Evolutionary conservation across 2,329 filamentous ascomycete species (phyloP).

Genomic region (Stylonectria norvegica): DNA sequence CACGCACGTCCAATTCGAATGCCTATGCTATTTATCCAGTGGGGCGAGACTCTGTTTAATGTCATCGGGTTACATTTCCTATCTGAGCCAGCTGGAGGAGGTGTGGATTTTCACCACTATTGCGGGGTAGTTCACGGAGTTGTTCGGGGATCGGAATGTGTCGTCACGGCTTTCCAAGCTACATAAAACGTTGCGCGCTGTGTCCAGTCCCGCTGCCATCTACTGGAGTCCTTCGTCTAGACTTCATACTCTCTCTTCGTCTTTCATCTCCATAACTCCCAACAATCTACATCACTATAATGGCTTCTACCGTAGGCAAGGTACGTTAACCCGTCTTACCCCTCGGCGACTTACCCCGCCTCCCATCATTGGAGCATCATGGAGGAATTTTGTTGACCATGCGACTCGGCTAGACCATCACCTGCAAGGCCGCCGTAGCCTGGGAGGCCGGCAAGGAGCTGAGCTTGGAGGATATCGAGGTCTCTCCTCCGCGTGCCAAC

Average conservation of each 20-base stretch:
- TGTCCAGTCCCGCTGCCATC: neutral
- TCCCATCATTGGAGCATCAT: too few species aligned
- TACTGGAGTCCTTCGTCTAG: slow-evolving; percentile 1
- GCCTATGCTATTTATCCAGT: neutral
- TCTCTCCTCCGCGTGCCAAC: slow-evolving; percentile 80
- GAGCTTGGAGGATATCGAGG: slow-evolving; percentile 87
- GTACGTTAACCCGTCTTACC: slow-evolving; percentile 35
- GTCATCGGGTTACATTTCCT: slow-evolving; percentile 22
- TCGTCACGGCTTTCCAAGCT: slow-evolving; percentile 6
- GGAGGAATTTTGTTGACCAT: slow-evolving; percentile 15
- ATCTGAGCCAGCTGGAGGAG: slow-evolving; percentile 15
- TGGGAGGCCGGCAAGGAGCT: slow-evolving; percentile 95
- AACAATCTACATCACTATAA: too few species aligned
- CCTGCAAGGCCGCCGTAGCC: slow-evolving; percentile 94
- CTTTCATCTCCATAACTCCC: slow-evolving; percentile 9
- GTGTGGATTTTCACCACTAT: slow-evolving; percentile 26
- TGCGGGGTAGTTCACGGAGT: slow-evolving; percentile 29
- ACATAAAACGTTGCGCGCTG: slow-evolving; percentile 1
- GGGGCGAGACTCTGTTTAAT: slow-evolving; percentile 8
- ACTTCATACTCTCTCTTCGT: slow-evolving; percentile 14
- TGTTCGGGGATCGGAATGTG: slow-evolving; percentile 30
- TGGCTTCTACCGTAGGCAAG: slow-evolving; percentile 53
- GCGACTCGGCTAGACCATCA: slow-evolving; percentile 66
- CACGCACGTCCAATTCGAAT: slow-evolving; percentile 10
- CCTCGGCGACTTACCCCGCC: slow-evolving; percentile 15